These are phyloP conservation scores for Sisymbrium irio DNA, from an alignment of 345 rosid genomes.

Conservation along the genomic window DNA sequence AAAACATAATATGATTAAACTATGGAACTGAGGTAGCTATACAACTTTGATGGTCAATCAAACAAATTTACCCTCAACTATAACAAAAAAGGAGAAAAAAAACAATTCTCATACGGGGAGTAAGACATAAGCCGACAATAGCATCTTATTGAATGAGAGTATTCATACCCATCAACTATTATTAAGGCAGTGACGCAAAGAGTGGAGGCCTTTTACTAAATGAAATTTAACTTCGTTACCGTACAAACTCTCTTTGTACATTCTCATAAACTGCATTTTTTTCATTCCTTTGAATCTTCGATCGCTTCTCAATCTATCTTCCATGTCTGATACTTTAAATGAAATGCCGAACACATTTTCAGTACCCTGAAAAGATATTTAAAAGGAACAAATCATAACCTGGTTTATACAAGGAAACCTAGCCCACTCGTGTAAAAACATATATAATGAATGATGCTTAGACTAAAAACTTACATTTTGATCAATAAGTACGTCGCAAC, in stretches of 20 bases:
- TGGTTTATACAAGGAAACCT: too few relatives aligned
- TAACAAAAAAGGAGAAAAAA: not conserved
- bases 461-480: not conserved
- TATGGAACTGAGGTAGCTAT: not conserved
- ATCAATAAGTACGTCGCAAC: not conserved
- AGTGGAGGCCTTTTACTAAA: not conserved
- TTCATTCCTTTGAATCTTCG: not conserved
- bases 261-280: not conserved
- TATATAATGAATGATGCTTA: not conserved
- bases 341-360: not conserved
- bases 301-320: too few relatives aligned
- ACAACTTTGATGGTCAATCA: not conserved
- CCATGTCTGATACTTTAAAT: too few relatives aligned
- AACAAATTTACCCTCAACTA: not conserved
- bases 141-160: not conserved
- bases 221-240: not conserved
- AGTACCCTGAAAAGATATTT: not conserved
- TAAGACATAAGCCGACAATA: not conserved
- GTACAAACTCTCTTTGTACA: not conserved
- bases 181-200: not conserved
- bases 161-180: not conserved
- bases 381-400: not conserved
- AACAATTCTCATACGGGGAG: too few relatives aligned
- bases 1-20: not conserved
- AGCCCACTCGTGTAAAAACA: not conserved